A percentile compares a stretch with the other conserved stretches of the same genome.
These are phyloP conservation scores for Kalmusia sp. DNA, from an alignment of 2,329 filamentous ascomycete genomes.

Conservation along the genomic window DNA sequence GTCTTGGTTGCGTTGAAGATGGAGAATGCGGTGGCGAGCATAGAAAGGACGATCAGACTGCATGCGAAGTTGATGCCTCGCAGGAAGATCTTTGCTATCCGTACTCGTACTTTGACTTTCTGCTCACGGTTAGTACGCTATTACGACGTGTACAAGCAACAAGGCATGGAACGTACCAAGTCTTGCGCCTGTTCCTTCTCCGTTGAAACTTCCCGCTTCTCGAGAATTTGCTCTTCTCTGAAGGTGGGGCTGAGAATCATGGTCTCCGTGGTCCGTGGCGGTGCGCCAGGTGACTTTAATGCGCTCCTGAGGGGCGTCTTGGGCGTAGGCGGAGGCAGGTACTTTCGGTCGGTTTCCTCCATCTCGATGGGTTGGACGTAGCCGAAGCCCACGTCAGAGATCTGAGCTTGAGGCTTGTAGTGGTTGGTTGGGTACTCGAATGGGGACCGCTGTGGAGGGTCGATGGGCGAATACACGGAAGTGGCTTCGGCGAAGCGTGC, in stretches of 20 bases:
- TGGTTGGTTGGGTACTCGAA: conserved; percentile 63
- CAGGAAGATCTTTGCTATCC: conserved; percentile 93
- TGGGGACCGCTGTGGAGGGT: conserved; percentile 54
- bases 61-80: conserved; percentile 96
- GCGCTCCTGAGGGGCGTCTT: conserved; percentile 87
- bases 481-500: conserved; percentile 85
- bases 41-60: conserved; percentile 89
- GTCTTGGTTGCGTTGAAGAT: conserved; percentile 89
- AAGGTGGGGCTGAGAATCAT: conserved; percentile 93
- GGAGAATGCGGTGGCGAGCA: conserved; percentile 85
- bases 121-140: conserved; percentile 55
- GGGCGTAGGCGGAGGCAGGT: conserved; percentile 66
- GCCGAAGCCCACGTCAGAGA: conserved; percentile 90
- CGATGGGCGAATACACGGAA: conserved; percentile 77
- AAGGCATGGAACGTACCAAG: conserved; percentile 71
- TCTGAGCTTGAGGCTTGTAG: conserved; percentile 70
- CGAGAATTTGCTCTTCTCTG: conserved; percentile 82
- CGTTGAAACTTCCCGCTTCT: conserved; percentile 81
- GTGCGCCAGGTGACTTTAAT: conserved; percentile 84
- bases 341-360: conserved; percentile 55
- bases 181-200: conserved; percentile 89
- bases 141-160: neutral
- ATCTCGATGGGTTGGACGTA: conserved; percentile 73
- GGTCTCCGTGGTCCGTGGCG: conserved; percentile 69
- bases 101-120: conserved; percentile 92